Conservation (phyloP, 78 protist genomes). For the slime mould (Dictyostelium discoideum) region dicty_2.7 NC_007089.4:1703501-1704000, state of each 20-base stretch:
- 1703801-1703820: conserved; percentile 54
- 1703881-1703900: conserved; percentile 5
- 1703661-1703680: conserved; percentile 38
- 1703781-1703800: conserved; percentile 52
- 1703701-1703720: not conserved
- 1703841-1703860: not conserved
- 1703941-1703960: conserved; percentile 7
- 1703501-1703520: conserved; percentile 32
- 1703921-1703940: conserved; percentile 42
- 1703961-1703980: conserved; percentile 55
- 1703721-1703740: not conserved
- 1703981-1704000: not conserved
- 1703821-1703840: conserved; percentile 26
- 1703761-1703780: conserved; percentile 50
- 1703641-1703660: conserved; percentile 53
- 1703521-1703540: not conserved
- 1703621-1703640: conserved; percentile 64
- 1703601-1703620: conserved; percentile 52
- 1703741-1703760: not conserved
- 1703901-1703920: not conserved
- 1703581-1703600: conserved; percentile 24
- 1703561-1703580: not conserved
- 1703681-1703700: conserved; percentile 54
- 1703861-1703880: not conserved
- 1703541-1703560: not conserved